Evolutionary conservation across 2,329 filamentous ascomycete genomes (phyloP), one percentile per base, ranked within the genome.

Genomic region (Venturia nashicola): DNA sequence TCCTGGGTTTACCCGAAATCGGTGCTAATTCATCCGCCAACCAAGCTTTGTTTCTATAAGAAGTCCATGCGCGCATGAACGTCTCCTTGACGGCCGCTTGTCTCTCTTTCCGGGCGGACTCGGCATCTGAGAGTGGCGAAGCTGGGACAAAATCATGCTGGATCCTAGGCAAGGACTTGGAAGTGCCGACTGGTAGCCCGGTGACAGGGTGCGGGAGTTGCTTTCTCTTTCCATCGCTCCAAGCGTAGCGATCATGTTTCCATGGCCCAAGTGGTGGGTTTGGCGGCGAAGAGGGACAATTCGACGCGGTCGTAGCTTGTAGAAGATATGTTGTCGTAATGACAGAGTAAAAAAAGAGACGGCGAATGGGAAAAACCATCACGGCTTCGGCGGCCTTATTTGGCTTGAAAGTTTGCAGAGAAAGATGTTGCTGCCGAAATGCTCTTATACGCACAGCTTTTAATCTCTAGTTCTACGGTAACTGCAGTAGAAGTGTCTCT

Each of bases 21-120:
- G 86, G 86, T 39, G 77, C 76, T 62, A 88, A 75, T 67, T 87
- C 86, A 70, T 89, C 86, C 59, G 81, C 78, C 68, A 81, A 79
- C 85, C 86, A 89, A 0, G 86, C 86, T 68, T 82, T 73, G 63
- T 78, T 77, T 69, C 80, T 85, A 73, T 89, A 89, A 16, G 81
- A 82, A 9, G 73, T 70, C 83, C 84, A 88, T 44, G 68, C 69
- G 63, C 71, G 70, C 59, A 68, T 48, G 60, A 74, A 73, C n/a
- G 72, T 71, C 8, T 66, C 67, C 64, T 71, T 71, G 16, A 76
- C 71, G 36, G 70, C 36, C 16, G 48, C 46, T 23, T 32, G 27
- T 27, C 61, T n/a, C 44, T 60, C 34, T 18, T n/a, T n/a, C 59
- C 34, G 9, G 39, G 59, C 40, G 43, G 43, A 9, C n/a, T 46